Evolutionary conservation across 2,329 filamentous ascomycete genomes (phyloP).

Genomic region (Lecanicillium sp.): DNA sequence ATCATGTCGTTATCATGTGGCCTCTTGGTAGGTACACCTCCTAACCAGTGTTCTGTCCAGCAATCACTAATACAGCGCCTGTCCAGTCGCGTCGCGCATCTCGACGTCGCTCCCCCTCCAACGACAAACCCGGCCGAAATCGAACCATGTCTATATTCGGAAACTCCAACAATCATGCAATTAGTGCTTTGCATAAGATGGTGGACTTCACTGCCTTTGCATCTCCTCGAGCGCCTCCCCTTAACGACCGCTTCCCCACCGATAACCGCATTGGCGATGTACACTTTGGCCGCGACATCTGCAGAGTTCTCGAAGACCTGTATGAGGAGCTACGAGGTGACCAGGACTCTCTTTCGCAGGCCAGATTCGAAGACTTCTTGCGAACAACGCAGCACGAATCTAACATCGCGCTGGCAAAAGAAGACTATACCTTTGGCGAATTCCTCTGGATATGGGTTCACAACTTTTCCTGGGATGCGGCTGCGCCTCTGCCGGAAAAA

Average conservation of each 20-base stretch:
- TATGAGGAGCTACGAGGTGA: constrained; percentile 40
- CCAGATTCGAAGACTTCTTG: constrained; percentile 45
- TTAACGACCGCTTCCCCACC: constrained; percentile 20
- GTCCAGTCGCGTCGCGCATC: constrained; percentile 2
- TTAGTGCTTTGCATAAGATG: constrained; percentile 26
- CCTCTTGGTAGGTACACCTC: constrained; percentile 1
- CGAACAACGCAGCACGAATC: constrained; percentile 41
- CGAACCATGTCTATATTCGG: constrained; percentile 36
- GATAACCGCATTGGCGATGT: constrained; percentile 23
- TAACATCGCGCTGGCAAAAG: constrained; percentile 29
- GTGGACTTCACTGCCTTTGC: constrained; percentile 29
- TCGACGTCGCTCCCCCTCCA: not conserved
- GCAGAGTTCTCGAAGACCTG: constrained; percentile 40
- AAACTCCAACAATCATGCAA: constrained; percentile 27
- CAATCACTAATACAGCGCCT: not conserved
- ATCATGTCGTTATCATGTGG: constrained; percentile 13
- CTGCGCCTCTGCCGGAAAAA: constrained; percentile 38
- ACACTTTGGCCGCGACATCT: constrained; percentile 43
- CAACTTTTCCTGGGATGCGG: constrained; percentile 38
- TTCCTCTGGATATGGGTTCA: constrained; percentile 46
- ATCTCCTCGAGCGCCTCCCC: constrained; percentile 24
- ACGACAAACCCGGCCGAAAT: constrained; percentile 23
- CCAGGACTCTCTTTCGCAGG: constrained; percentile 24
- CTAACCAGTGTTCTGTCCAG: not conserved
- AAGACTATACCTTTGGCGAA: constrained; percentile 40